Evolutionary conservation across 768 basidiomycete genomes (phyloP).

Genomic region (Boletus huronensis): DNA sequence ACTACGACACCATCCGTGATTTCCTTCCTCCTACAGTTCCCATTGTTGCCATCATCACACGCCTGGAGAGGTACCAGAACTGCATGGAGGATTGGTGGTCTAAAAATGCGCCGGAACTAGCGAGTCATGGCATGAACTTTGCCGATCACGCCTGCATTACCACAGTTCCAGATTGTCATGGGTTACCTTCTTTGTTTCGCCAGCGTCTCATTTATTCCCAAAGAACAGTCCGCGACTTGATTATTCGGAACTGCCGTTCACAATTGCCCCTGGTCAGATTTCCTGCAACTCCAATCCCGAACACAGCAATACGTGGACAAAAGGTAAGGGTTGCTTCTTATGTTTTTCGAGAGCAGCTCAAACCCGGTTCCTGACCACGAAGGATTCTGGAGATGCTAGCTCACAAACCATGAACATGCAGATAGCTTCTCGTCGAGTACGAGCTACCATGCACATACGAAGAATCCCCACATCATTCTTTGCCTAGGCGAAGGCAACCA

Average conservation of each 20-base stretch:
- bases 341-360: background rate
- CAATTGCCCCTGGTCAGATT: constrained; percentile 4
- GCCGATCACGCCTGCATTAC: constrained; percentile 23
- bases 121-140: constrained; percentile 16
- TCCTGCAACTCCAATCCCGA: background rate
- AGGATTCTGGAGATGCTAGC: background rate
- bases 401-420: background rate
- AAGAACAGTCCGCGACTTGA: constrained; percentile 8
- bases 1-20: constrained; percentile 14
- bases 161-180: constrained; percentile 4
- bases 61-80: constrained; percentile 19
- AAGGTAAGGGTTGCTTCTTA: constrained; percentile 1
- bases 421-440: background rate
- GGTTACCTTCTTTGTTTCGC: constrained; percentile 1
- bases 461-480: background rate
- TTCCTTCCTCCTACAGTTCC: constrained; percentile 8
- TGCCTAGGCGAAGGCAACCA: background rate
- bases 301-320: background rate
- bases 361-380: background rate
- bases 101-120: constrained; percentile 9
- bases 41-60: constrained; percentile 19
- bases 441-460: background rate
- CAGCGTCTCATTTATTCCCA: constrained; percentile 14
- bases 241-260: constrained; percentile 9
- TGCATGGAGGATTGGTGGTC: constrained; percentile 27